Conservation (phyloP, 495 filamentous ascomycete genomes). For the Parmelia sp. region DNA sequence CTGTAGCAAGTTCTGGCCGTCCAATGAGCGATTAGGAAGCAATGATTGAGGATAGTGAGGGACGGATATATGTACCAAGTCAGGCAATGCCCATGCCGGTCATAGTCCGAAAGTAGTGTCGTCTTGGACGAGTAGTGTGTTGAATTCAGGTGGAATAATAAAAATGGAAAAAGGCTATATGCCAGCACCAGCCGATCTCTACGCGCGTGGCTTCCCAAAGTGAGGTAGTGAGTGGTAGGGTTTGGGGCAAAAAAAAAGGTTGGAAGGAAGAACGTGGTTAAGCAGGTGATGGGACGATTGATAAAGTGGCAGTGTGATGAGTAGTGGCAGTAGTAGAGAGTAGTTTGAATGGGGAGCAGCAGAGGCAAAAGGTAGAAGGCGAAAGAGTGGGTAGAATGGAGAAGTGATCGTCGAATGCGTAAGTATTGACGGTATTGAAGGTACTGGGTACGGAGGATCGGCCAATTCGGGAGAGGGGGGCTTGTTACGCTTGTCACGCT, state of each 20-base stretch:
- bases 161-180: conserved; percentile 15
- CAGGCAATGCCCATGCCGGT: conserved; percentile 14
- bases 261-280: neutral
- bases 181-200: conserved; percentile 18
- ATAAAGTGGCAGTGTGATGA: neutral
- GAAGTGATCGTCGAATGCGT: conserved; percentile 6
- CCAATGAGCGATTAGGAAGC: conserved; percentile 11
- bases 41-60: conserved; percentile 3
- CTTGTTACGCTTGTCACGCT: neutral
- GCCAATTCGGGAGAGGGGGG: neutral
- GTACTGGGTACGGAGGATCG: neutral
- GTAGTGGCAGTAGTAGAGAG: neutral
- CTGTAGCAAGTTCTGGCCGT: conserved; percentile 9
- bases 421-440: conserved; percentile 2
- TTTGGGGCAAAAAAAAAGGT: neutral
- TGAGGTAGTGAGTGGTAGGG: neutral
- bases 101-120: conserved; percentile 3
- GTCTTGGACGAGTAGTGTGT: neutral
- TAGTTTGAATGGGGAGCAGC: neutral
- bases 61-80: conserved; percentile 15
- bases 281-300: neutral
- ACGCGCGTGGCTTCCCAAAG: conserved; percentile 17
- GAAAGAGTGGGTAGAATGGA: neutral
- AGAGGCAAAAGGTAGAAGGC: neutral
- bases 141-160: neutral